These are phyloP conservation scores for Perkinsus olseni DNA, from an alignment of 169 alveolate species.

Conservation along the genomic window DNA sequence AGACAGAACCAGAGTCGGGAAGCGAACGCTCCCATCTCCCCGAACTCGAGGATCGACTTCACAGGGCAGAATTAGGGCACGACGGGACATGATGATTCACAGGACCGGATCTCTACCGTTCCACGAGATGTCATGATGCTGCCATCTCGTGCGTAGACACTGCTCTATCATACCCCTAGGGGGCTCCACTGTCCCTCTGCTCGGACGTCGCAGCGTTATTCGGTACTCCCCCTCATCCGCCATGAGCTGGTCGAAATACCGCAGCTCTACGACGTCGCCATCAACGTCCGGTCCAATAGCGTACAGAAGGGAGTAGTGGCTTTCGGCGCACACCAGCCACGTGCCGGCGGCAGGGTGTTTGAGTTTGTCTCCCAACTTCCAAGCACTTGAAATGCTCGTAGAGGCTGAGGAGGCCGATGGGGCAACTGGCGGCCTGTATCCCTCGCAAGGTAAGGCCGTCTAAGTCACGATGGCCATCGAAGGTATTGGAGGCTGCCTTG, in stretches of 20 bases:
- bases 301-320: neutral
- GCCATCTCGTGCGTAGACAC: neutral
- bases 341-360: neutral
- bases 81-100: neutral
- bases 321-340: neutral
- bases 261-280: neutral
- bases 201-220: neutral
- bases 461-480: slow-evolving; percentile 19
- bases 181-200: neutral
- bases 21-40: too few relatives aligned
- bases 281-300: neutral
- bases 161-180: neutral
- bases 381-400: neutral
- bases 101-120: neutral
- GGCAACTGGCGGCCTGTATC: neutral
- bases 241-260: neutral
- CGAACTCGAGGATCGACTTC: too few relatives aligned
- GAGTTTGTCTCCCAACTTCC: neutral
- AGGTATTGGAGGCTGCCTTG: slow-evolving; percentile 33
- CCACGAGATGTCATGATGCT: neutral
- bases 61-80: neutral
- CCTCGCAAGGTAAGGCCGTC: neutral
- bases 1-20: too few relatives aligned
- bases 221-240: neutral
- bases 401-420: neutral